Conservation (phyloP, 2,329 filamentous ascomycete genomes). For the Penicillium sp. region DNA sequence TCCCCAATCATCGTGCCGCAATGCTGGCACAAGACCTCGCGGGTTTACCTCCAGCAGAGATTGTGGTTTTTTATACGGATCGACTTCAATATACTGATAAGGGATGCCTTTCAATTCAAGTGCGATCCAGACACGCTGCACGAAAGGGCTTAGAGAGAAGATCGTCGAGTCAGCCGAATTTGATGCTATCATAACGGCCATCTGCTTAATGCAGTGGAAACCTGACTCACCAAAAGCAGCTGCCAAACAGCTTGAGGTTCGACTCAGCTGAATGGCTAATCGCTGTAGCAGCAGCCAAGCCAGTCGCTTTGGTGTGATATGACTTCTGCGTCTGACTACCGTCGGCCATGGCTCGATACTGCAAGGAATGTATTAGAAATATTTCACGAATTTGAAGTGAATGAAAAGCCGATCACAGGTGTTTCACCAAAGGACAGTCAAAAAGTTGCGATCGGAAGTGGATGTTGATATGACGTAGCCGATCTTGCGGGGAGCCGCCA, state of each 20-base stretch:
- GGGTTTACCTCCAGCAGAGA: conserved; percentile 73
- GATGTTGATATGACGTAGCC: conserved; percentile 22
- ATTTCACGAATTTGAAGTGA: conserved; percentile 1
- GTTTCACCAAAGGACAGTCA: background rate
- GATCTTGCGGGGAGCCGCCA: conserved; percentile 15
- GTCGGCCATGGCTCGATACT: conserved; percentile 46
- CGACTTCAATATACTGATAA: conserved; percentile 85
- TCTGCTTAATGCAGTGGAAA: background rate
- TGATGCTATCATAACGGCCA: background rate
- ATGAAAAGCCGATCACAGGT: background rate
- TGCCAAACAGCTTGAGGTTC: conserved; percentile 74
- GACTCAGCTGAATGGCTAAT: conserved; percentile 68
- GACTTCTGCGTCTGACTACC: conserved; percentile 58
- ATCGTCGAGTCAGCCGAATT: background rate
- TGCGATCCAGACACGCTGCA: conserved; percentile 85
- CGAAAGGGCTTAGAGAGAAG: conserved; percentile 65
- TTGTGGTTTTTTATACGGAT: conserved; percentile 72
- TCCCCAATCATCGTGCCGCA: conserved; percentile 76
- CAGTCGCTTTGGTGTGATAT: conserved; percentile 70
- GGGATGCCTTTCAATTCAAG: conserved; percentile 73
- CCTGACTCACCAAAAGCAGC: conserved; percentile 69
- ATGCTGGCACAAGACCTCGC: conserved; percentile 70
- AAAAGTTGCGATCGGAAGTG: background rate
- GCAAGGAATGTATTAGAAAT: conserved; percentile 12
- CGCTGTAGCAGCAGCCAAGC: conserved; percentile 66